Percentiles rank a stretch among this genome's conserved stretches.
These are phyloP conservation scores for Aspergillus ellipticus DNA, from an alignment of 495 filamentous ascomycete genomes.

Conservation along the genomic window DNA sequence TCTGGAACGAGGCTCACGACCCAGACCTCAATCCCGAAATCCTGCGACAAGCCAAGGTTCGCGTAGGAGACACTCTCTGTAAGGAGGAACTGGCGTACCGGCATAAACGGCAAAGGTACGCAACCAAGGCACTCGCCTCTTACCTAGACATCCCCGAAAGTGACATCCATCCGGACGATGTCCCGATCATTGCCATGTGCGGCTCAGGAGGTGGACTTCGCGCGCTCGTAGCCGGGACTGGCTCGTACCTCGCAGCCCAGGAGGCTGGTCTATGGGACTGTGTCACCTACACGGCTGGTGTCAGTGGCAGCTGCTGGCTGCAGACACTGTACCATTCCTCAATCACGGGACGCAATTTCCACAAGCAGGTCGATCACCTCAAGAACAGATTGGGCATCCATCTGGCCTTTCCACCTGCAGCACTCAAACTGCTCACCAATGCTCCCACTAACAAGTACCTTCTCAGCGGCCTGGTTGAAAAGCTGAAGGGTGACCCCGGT, in stretches of 20 bases:
- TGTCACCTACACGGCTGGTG: constrained; percentile 88
- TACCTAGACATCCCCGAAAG: constrained; percentile 74
- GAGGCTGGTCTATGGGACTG: constrained; percentile 90
- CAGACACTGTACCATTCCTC: constrained; percentile 88
- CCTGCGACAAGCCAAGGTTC: constrained; percentile 68
- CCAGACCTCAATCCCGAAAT: constrained; percentile 83
- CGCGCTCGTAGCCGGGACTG: constrained; percentile 83
- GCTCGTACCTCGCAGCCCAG: constrained; percentile 73
- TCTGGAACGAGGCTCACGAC: constrained; percentile 88
- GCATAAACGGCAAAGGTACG: constrained; percentile 57
- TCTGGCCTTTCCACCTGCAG: constrained; percentile 85
- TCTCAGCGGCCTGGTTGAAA: constrained; percentile 83
- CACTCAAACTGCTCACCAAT: constrained; percentile 68
- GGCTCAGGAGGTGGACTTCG: constrained; percentile 89
- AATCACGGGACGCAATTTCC: constrained; percentile 59
- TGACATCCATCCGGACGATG: constrained; percentile 87
- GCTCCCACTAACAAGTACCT: constrained; percentile 92
- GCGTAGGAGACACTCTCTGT: constrained; percentile 79
- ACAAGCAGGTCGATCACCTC: constrained; percentile 71
- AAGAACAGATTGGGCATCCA: constrained; percentile 81
- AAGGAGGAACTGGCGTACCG: constrained; percentile 75
- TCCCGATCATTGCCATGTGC: constrained; percentile 88
- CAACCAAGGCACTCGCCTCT: constrained; percentile 66
- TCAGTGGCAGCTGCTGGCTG: constrained; percentile 94
- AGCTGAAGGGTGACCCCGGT: constrained; percentile 73